Conservation (phyloP, 2,329 filamentous ascomycete genomes). For the Conoideocrella luteorostrata region DNA sequence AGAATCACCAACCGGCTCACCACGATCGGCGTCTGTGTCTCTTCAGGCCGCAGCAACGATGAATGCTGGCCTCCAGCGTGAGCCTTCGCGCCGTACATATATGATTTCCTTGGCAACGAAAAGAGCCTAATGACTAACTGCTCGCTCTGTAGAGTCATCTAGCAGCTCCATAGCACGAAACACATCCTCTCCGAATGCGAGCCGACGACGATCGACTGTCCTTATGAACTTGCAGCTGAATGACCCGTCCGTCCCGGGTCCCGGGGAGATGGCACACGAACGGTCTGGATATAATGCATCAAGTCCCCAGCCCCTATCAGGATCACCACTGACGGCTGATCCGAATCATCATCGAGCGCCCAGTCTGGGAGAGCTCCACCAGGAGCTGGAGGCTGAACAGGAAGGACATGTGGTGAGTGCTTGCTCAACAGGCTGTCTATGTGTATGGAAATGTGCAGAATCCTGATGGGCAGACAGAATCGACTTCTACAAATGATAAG, state of each 20-base stretch:
- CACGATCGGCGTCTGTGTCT: conserved; percentile 60
- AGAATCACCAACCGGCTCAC: conserved; percentile 53
- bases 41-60: conserved; percentile 71
- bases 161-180: conserved; percentile 42
- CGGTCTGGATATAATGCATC: conserved; percentile 21
- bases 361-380: conserved; percentile 70
- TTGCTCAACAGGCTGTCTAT: background rate
- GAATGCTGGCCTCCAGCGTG: conserved; percentile 67
- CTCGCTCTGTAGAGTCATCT: conserved; percentile 40
- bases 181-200: conserved; percentile 38
- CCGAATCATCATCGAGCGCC: conserved; percentile 61
- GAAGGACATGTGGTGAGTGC: conserved; percentile 64
- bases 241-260: conserved; percentile 59
- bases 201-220: conserved; percentile 60
- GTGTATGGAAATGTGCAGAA: conserved; percentile 9
- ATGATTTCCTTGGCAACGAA: background rate
- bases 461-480: conserved; percentile 42
- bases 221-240: conserved; percentile 70
- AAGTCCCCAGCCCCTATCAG: conserved; percentile 41
- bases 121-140: conserved; percentile 4
- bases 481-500: conserved; percentile 72
- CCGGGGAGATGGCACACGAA: conserved; percentile 60
- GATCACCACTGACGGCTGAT: conserved; percentile 43
- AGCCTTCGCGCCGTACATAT: conserved; percentile 49
- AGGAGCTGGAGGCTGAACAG: conserved; percentile 73